A percentile compares a stretch with the other conserved stretches of the same genome.
Conservation (phyloP, 768 basidiomycete species). For the Lentinula aciculospora region DNA sequence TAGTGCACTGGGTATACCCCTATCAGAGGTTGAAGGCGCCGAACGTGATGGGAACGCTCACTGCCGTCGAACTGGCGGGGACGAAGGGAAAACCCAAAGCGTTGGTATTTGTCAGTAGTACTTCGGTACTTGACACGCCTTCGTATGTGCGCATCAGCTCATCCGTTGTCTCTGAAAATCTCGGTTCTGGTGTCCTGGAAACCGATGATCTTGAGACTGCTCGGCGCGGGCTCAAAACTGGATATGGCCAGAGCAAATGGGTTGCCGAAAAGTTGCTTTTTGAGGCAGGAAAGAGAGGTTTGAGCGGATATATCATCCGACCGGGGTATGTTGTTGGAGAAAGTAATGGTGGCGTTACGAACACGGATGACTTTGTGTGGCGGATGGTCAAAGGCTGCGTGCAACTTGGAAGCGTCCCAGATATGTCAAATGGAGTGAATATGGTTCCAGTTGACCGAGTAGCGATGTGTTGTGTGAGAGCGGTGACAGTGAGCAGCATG, state of each 20-base stretch:
- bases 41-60: slow-evolving; percentile 90
- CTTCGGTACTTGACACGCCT: slow-evolving; percentile 89
- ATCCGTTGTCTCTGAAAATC: slow-evolving; percentile 35
- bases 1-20: slow-evolving; percentile 99
- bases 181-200: slow-evolving; percentile 72
- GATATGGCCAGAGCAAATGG: slow-evolving; percentile 99
- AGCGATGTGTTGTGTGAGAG: slow-evolving; percentile 72
- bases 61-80: slow-evolving; percentile 74
- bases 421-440: slow-evolving; percentile 97
- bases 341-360: slow-evolving; percentile 89
- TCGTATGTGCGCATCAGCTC: slow-evolving; percentile 89
- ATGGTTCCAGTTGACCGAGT: slow-evolving; percentile 99
- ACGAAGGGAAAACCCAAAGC: slow-evolving; percentile 62
- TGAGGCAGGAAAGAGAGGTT: slow-evolving; percentile 83
- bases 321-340: slow-evolving; percentile 97
- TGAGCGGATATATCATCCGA: slow-evolving; percentile 81
- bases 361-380: slow-evolving; percentile 99
- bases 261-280: slow-evolving; percentile 93
- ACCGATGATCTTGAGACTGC: slow-evolving; percentile 87
- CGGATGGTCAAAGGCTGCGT: slow-evolving; percentile 97
- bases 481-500: slow-evolving; percentile 54
- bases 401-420: slow-evolving; percentile 92
- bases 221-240: slow-evolving; percentile 66
- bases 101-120: slow-evolving; percentile 91
- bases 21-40: slow-evolving; percentile 89